Base-by-base conservation (phyloP, 2,329 filamentous ascomycete genomes). In the Diaporthe sp. region DNA sequence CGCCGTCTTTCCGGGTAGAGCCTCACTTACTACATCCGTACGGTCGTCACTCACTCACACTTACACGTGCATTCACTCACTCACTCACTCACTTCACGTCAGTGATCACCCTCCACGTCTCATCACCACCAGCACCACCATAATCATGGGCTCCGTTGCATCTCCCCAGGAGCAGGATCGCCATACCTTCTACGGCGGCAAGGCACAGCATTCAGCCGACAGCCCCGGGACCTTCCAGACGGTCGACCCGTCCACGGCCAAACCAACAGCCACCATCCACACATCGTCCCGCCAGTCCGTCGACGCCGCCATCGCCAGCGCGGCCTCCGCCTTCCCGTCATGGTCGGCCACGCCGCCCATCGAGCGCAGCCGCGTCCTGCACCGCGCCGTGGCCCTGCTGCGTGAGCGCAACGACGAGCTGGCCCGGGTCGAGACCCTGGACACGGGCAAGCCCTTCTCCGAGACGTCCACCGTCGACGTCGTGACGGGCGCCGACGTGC, bases 381-480 rank as follows among this genome's bases (percentile, higher is more conserved):
- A 95, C 42, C 92, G 91, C 82, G 95, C 95, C 3, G 95, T 94
- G 25, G 85, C 90, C 62, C 85, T 98, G 19, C 88, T 98, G 17
- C 93, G 95, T 62, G 86, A 91, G 78, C 91, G 92, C 78, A 97
- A 97, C 83, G 94, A 97, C 81, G 91, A 92, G 74, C 92, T 98
- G 57, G 95, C 95, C 70, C 89, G 89, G 74, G 87, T 95, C 74
- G 95, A 98, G 86, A 97, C 95, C 2, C 88, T 93, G 80, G 95
- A 98, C 83, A 97, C 95, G 0, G 95, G 95, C 82, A 97, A 97
- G 84, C 91, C 95, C 10, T 96, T 90, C 84, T 93, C 93, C 4
- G 95, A 98, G 85, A 98, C 95, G 4, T 94, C 93, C 72, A 92
- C 93, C 0, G 94, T 98, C 39, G 95, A 98, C 82, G 88, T 98